Evolutionary conservation across 768 basidiomycete genomes (phyloP), one percentile per base, ranked within the genome.

Genomic region (Tephrocybe rancida): DNA sequence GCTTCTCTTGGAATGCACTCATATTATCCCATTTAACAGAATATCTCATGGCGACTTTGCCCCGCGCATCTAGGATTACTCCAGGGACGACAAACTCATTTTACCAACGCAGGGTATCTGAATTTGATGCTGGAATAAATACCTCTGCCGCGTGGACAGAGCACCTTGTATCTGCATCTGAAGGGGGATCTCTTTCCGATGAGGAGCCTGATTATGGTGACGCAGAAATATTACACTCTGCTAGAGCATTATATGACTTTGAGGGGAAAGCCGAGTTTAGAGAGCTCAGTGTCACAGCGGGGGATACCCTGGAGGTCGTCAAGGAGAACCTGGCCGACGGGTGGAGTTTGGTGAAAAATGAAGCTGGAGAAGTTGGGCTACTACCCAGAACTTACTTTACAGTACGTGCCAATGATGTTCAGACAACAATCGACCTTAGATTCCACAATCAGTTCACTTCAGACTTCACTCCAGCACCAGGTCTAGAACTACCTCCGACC

Each of bases 71-170:
- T 1, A 62, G 57, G 39, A 37, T 54, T 32, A 51, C 52, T 34
- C 30, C 58, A 32, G 44, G n/a, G 43, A 18, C 56, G 13, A 54
- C 54, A 9, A 58, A 7, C 48, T 52, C 54, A 8, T 34, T 59
- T 10, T 58, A 54, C 37, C 60, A 52, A 34, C 58, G 63, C 35
- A 73, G 73, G 32, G 70, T 70, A 34, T 75, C 75, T 58, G 82
- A 83, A 45, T 90, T 92, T 61, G 90, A 91, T 64, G 81, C 84
- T 1, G 89, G 90, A 3, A 79, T 92, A 67, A 90, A 92, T 69
- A 78, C 87, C 10, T 91, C 90, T 1, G 68, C 78, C 5, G 90
- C 87, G 10, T 92, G 89, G 90, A 86, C 88, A 21, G 86, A 82
- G 53, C 79, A 82, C 60, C 71, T 81, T 13, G 80, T 79, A 55